These are phyloP conservation scores for Cryptococcus sp. DNA, from an alignment of 1,284 basidiomycete genomes.

Conservation along the genomic window DNA sequence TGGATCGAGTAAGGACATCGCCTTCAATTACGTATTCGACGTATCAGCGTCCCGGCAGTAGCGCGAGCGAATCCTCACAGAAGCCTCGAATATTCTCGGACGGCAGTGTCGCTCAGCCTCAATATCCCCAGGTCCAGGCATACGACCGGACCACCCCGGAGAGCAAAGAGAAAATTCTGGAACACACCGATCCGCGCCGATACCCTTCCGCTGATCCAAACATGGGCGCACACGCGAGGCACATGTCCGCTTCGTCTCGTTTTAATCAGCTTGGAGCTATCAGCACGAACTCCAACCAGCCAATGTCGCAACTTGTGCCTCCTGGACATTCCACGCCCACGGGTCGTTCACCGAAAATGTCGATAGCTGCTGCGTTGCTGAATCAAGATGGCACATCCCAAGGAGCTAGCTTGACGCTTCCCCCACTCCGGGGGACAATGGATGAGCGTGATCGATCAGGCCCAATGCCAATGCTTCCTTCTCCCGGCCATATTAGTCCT, in stretches of 20 bases:
- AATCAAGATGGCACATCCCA: constrained; percentile 11
- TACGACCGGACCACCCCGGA: constrained; percentile 13
- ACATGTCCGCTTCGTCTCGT: constrained; percentile 7
- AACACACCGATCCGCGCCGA: constrained; percentile 10
- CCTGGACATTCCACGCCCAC: constrained; percentile 9
- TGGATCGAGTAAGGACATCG: constrained; percentile 4
- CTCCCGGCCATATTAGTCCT: constrained; percentile 9
- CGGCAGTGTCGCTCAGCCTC: not conserved
- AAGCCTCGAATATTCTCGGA: not conserved
- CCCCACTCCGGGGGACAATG: constrained; percentile 29
- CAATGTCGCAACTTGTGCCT: constrained; percentile 6
- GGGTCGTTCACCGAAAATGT: constrained; percentile 23
- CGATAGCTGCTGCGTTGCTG: constrained; percentile 13
- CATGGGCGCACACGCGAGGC: constrained; percentile 4
- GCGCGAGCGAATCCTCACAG: not conserved
- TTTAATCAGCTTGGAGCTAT: constrained; percentile 4
- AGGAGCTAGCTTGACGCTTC: constrained; percentile 26
- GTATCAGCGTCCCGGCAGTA: constrained; percentile 7
- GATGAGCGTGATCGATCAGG: constrained; percentile 14
- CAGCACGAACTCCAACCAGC: constrained; percentile 3
- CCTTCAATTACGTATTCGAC: constrained; percentile 14
- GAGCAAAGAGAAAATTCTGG: constrained; percentile 4
- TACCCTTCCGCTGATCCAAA: constrained; percentile 7
- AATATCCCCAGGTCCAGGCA: not conserved
- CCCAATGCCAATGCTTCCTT: constrained; percentile 3